A percentile compares a stretch with the other conserved stretches of the same genome.
phyloP scores from a whole-genome alignment of 2,329 filamentous ascomycete species.

The Fusarium nisikadoi region DNA sequence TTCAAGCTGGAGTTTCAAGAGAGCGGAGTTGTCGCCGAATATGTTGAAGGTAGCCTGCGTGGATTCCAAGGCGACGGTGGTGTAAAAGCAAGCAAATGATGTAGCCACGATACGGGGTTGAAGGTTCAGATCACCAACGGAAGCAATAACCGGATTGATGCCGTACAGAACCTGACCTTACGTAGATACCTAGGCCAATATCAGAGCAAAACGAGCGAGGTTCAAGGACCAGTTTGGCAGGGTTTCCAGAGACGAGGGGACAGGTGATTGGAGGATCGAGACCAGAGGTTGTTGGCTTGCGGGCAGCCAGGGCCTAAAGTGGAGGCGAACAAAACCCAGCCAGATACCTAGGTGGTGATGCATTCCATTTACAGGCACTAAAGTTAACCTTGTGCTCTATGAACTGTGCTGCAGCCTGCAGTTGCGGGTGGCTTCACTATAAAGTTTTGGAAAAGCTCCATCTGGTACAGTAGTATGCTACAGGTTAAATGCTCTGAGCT shows the following conservation, averaged over 20 bases:
- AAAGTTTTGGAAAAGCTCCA: background rate
- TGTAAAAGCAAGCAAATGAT: conserved; percentile 13
- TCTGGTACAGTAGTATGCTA: background rate
- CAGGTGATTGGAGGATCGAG: conserved; percentile 43
- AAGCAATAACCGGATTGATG: conserved; percentile 33
- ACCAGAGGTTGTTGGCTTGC: conserved; percentile 27
- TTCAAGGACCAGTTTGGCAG: conserved; percentile 38
- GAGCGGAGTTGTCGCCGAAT: conserved; percentile 31
- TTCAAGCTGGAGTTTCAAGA: conserved; percentile 27
- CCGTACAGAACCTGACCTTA: conserved; percentile 12
- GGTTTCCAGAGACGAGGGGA: conserved; percentile 38
- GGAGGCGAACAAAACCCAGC: conserved; percentile 29
- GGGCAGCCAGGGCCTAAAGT: conserved; percentile 32
- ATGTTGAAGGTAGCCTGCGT: conserved; percentile 34
- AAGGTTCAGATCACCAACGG: conserved; percentile 16
- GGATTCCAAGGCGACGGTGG: conserved; percentile 36
- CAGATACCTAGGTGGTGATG: conserved; percentile 27
- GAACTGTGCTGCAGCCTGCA: conserved; percentile 18
- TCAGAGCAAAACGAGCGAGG: conserved; percentile 43
- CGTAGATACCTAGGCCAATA: conserved; percentile 17
- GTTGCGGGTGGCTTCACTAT: conserved; percentile 4
- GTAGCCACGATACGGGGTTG: background rate
- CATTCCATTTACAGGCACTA: conserved; percentile 28
- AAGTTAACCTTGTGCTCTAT: conserved; percentile 2
- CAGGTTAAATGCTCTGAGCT: background rate